Evolutionary conservation across 352 stramenopile species (phyloP).

Genomic region (Aphanomyces cochlioides): DNA sequence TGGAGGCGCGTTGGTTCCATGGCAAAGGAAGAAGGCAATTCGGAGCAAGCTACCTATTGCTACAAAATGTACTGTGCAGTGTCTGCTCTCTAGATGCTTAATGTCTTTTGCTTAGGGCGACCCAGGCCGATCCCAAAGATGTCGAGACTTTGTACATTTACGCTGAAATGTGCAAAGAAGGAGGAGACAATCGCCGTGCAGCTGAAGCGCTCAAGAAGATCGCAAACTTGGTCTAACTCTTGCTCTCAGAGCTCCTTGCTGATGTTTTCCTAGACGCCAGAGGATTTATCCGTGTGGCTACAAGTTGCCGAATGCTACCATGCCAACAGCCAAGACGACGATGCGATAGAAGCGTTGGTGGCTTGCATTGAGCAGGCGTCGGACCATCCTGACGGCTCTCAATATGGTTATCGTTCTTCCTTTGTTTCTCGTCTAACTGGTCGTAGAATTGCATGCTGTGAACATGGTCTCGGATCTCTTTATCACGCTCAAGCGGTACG

Average conservation of each 20-base stretch:
- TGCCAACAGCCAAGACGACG: slow-evolving; percentile 82
- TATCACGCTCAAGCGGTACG: slow-evolving; percentile 83
- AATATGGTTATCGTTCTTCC: slow-evolving; percentile 7
- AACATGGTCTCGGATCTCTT: slow-evolving; percentile 87
- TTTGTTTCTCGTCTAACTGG: neutral
- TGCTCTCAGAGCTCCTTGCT: neutral
- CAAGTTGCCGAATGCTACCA: slow-evolving; percentile 84
- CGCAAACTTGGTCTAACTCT: slow-evolving; percentile 33
- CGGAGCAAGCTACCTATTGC: slow-evolving; percentile 79
- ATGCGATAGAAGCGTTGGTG: slow-evolving; percentile 77
- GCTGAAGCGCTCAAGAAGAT: slow-evolving; percentile 81
- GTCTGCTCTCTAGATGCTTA: neutral
- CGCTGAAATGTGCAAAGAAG: slow-evolving; percentile 69
- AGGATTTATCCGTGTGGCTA: slow-evolving; percentile 81
- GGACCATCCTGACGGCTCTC: slow-evolving; percentile 40
- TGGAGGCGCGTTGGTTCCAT: slow-evolving; percentile 82
- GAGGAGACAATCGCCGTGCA: slow-evolving; percentile 71
- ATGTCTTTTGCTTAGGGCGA: slow-evolving; percentile 36
- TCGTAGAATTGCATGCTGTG: slow-evolving; percentile 70
- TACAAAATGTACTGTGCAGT: slow-evolving; percentile 53
- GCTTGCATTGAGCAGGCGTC: slow-evolving; percentile 76
- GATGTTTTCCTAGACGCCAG: slow-evolving; percentile 39
- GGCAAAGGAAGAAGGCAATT: slow-evolving; percentile 82
- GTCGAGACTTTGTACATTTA: slow-evolving; percentile 80
- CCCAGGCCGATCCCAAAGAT: slow-evolving; percentile 73